Evolutionary conservation across 306 rosid species (phyloP).

Genomic region (Mimosa pudica): DNA sequence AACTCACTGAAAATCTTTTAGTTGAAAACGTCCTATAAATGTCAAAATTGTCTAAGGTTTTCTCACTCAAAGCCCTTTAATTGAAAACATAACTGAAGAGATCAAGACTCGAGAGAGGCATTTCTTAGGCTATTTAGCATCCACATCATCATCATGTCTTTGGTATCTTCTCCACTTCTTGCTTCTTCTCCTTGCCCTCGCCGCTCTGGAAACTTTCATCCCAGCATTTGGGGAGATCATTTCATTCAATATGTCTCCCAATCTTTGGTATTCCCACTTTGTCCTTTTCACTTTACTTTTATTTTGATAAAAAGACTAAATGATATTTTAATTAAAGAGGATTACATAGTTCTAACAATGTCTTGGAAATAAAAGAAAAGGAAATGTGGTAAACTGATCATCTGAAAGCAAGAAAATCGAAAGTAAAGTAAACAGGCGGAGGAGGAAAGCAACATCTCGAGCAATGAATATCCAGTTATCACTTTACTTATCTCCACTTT

Average conservation of each 20-base stretch:
- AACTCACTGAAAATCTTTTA: neutral
- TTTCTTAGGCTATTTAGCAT: neutral
- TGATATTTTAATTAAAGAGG: too few species aligned
- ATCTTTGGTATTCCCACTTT: neutral
- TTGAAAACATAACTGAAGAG: neutral
- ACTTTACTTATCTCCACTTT: too few species aligned
- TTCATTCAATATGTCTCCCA: neutral
- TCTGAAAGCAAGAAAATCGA: too few species aligned
- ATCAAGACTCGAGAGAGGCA: neutral
- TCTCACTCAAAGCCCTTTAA: neutral
- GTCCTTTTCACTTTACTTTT: neutral
- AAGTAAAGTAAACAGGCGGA: too few species aligned
- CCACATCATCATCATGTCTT: neutral
- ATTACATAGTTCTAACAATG: too few species aligned
- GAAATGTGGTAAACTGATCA: too few species aligned
- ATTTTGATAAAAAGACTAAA: too few species aligned
- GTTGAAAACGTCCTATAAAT: neutral
- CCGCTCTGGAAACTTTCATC: conserved; percentile 7
- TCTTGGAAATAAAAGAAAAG: too few species aligned
- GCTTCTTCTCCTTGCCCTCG: neutral
- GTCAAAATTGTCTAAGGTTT: neutral
- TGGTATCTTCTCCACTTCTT: neutral
- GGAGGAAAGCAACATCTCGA: too few species aligned
- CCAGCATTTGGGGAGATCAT: neutral
- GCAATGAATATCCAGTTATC: too few species aligned